Base-by-base conservation (phyloP, 2,329 filamentous ascomycete species). In the Colletotrichum sp. region DNA sequence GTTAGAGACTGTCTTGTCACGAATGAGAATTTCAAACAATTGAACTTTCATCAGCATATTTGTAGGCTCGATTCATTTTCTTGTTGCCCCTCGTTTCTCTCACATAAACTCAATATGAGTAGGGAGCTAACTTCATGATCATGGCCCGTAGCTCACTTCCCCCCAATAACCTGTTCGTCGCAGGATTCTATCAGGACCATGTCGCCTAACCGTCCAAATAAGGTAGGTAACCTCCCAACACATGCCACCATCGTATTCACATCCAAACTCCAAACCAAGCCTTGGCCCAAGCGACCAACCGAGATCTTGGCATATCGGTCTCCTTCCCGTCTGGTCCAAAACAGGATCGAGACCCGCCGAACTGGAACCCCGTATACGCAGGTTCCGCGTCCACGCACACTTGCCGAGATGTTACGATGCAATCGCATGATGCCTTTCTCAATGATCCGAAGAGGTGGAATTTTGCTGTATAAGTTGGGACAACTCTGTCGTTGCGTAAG, bases 331-430 rank as follows among this genome's bases (percentile, higher is more conserved):
- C 63, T 52, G 22, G 63, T 52, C 39, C 36, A 52, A 66, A 28
- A 3, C 25, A 52, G 25, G 8, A 13, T n/a, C n/a, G 22, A 19
- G 61, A 36, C 63, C 63, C 36, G 25, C 25, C 27, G 63, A 8
- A 36, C 63, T 66, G 63, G 36, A 66, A 66, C 63, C 63, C 63
- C 63, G 63, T 66, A 66, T 66, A 66, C 63, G 63, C 63, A 66
- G 63, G 63, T 66, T 39, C 36, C 34, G 32, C 36, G 25, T 1
- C 16, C 22, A 66, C 34, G 19, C 34, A 25, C 8, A 28, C 11
- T 28, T 66, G 36, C 63, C 25, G 36, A 30, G 25, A 66, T 66
- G 6, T 7, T 44, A 44, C 39, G 39, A 44, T n/a, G 39, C 39
- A 44, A 11, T 44, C 39, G 39, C 39, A n/a, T 44, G 39, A 44